phyloP scores from a whole-genome alignment of 768 basidiomycete species.

The Hericium erinaceus region DNA sequence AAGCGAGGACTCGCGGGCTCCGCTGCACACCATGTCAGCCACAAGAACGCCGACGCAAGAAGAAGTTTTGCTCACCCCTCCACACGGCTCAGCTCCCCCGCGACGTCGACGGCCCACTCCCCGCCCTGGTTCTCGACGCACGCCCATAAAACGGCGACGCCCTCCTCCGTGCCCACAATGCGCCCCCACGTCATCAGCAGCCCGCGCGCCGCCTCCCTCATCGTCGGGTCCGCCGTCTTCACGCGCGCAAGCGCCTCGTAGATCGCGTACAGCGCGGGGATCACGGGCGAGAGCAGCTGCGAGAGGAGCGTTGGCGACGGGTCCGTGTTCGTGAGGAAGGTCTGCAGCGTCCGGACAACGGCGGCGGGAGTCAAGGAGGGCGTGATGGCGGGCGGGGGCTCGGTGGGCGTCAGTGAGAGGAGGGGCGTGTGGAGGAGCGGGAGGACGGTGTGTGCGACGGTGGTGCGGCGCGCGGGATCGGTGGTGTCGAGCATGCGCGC shows the following conservation, averaged over 20 bases:
- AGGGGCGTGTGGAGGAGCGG: conserved; percentile 48
- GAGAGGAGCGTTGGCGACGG: conserved; percentile 65
- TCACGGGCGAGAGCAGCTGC: conserved; percentile 56
- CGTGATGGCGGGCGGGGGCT: conserved; percentile 1
- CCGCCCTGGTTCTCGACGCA: conserved; percentile 43
- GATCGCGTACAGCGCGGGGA: conserved; percentile 58
- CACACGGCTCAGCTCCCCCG: conserved; percentile 38
- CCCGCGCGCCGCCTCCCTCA: conserved; percentile 50
- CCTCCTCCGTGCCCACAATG: conserved; percentile 44
- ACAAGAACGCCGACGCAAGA: too few relatives aligned
- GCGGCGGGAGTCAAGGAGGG: conserved; percentile 20
- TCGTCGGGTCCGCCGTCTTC: conserved; percentile 54
- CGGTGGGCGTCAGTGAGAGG: conserved; percentile 13
- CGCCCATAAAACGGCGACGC: conserved; percentile 45
- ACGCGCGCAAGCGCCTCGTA: conserved; percentile 40
- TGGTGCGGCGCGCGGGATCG: conserved; percentile 17
- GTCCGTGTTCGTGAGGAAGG: conserved; percentile 65
- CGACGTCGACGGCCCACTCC: conserved; percentile 48
- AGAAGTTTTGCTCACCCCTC: conserved; percentile 31
- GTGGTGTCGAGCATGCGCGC: conserved; percentile 50
- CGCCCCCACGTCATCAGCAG: conserved; percentile 72
- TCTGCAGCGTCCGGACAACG: conserved; percentile 42
- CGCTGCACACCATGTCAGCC: background rate
- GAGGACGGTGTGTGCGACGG: conserved; percentile 31
- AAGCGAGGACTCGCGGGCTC: conserved; percentile 18